Evolutionary conservation across 2,329 filamentous ascomycete genomes (phyloP).

Genomic region (Daldinia eschscholtzii): DNA sequence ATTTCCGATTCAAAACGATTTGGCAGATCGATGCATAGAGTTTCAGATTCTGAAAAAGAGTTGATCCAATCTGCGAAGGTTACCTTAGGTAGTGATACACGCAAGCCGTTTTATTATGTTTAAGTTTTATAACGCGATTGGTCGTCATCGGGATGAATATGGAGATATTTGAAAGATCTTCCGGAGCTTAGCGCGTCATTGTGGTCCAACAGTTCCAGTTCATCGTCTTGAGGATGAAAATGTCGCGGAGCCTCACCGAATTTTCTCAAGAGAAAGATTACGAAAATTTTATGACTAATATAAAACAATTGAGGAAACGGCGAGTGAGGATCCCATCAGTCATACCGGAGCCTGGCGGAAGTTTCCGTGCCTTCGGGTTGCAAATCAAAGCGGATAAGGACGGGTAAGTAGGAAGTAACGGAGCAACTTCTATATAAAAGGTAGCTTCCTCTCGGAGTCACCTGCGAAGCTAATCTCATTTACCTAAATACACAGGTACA

Average conservation of each 20-base stretch:
- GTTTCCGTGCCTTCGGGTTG: neutral
- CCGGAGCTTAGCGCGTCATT: neutral
- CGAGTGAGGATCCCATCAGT: constrained; percentile 2
- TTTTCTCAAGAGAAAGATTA: constrained; percentile 12
- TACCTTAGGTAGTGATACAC: constrained; percentile 6
- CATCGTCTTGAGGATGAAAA: constrained; percentile 3
- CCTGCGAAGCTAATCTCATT: neutral
- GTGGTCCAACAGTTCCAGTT: neutral
- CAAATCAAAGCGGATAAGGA: neutral
- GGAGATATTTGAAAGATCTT: neutral
- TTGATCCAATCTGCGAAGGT: constrained; percentile 20
- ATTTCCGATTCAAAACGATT: constrained; percentile 9
- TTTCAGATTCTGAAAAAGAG: constrained; percentile 10
- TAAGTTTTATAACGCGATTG: constrained; percentile 19
- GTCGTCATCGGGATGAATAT: constrained; percentile 11
- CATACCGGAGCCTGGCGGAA: constrained; percentile 2
- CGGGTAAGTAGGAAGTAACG: neutral
- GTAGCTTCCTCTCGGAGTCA: neutral
- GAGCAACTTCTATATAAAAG: neutral
- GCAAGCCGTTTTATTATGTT: constrained; percentile 26
- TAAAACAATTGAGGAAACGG: constrained; percentile 17
- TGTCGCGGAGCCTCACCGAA: constrained; percentile 8
- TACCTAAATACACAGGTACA: no score
- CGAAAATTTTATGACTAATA: neutral
- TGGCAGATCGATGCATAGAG: constrained; percentile 20